Conservation (phyloP, 2,329 filamentous ascomycete species). For the Trichoderma asperellum region DNA sequence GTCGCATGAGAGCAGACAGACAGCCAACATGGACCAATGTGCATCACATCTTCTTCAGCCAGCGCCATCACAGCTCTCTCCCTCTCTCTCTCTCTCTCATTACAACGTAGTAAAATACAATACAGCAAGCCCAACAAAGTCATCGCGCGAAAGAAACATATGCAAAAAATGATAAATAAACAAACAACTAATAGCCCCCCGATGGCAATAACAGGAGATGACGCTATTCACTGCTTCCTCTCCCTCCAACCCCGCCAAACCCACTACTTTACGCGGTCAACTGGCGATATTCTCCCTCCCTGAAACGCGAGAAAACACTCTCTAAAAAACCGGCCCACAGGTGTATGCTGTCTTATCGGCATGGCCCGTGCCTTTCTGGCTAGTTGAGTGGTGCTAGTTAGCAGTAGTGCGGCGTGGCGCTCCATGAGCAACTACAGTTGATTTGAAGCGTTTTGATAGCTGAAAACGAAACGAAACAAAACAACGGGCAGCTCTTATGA, state of each 20-base stretch:
- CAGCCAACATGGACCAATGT: background rate
- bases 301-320: slow-evolving; percentile 8
- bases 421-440: background rate
- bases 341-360: background rate
- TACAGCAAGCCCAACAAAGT: background rate
- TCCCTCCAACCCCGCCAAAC: slow-evolving; percentile 13
- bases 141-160: background rate
- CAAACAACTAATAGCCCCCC: background rate
- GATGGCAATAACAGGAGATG: background rate
- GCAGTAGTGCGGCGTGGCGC: background rate
- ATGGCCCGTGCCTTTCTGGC: slow-evolving; percentile 21
- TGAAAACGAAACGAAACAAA: background rate
- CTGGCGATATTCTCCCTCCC: background rate
- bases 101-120: background rate
- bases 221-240: background rate
- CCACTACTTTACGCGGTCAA: slow-evolving; percentile 12
- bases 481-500: background rate
- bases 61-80: background rate
- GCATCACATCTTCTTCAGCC: background rate
- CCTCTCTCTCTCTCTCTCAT: background rate
- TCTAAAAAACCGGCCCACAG: slow-evolving; percentile 4
- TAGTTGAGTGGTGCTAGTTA: background rate
- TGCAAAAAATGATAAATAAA: background rate
- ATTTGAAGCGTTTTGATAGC: background rate
- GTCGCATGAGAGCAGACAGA: background rate